These are phyloP conservation scores for Nitzschia palea DNA, from an alignment of 108 stramenopile genomes.

Conservation along the genomic window DNA sequence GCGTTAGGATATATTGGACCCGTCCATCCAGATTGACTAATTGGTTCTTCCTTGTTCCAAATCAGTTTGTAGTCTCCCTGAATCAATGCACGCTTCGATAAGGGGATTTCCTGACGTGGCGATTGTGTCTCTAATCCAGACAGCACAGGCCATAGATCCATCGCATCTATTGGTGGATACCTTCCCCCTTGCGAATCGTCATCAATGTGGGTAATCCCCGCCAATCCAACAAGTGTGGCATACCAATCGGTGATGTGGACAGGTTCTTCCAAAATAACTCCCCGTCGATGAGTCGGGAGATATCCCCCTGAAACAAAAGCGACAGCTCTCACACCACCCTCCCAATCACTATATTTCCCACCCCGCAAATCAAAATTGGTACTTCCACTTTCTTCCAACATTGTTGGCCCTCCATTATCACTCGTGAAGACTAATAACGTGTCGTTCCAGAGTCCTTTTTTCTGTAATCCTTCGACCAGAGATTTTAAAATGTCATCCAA, in stretches of 20 bases:
- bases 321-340: constrained; percentile 39
- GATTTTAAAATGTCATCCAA: constrained; percentile 16
- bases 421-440: constrained; percentile 27
- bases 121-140: constrained; percentile 1
- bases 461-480: constrained; percentile 7
- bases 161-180: constrained; percentile 35
- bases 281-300: constrained; percentile 27
- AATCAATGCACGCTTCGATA: constrained; percentile 16
- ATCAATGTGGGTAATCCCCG: constrained; percentile 35
- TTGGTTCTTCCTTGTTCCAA: constrained; percentile 2
- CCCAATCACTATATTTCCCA: constrained; percentile 41
- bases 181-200: constrained; percentile 2
- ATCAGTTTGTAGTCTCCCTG: constrained; percentile 26
- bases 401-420: constrained; percentile 37
- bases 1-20: constrained; percentile 12
- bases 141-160: constrained; percentile 32
- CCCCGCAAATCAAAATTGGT: constrained; percentile 39
- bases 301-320: constrained; percentile 42
- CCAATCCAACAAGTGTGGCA: constrained; percentile 26
- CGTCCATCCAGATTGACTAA: constrained; percentile 19
- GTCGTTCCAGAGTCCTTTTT: constrained; percentile 27
- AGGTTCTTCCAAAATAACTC: constrained; percentile 5
- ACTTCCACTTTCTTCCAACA: constrained; percentile 9
- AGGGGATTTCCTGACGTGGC: constrained; percentile 27
- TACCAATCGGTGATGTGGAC: constrained; percentile 42